Conservation (phyloP, 2,329 filamentous ascomycete genomes). For the Dissoconium aciculare region DNA sequence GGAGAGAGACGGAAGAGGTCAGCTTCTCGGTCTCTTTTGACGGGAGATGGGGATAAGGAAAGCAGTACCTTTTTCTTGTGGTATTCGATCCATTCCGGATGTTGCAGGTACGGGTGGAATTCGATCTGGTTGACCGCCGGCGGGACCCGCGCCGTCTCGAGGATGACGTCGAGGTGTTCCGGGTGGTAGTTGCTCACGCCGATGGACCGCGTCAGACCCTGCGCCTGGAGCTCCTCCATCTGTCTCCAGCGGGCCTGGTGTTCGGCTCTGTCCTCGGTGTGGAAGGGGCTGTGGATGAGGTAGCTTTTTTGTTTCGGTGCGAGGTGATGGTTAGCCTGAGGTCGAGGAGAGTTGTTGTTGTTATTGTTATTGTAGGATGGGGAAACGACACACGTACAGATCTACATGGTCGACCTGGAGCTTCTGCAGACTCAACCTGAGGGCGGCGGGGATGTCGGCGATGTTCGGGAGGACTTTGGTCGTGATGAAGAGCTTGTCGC, state of each 20-base stretch:
- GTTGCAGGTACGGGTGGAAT: constrained; percentile 53
- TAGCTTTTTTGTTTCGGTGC: constrained; percentile 33
- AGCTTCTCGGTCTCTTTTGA: constrained; percentile 2
- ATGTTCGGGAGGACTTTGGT: constrained; percentile 44
- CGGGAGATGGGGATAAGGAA: not conserved
- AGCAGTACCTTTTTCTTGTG: constrained; percentile 26
- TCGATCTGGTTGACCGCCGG: constrained; percentile 56
- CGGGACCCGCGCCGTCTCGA: constrained; percentile 38
- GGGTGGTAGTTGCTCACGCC: constrained; percentile 48
- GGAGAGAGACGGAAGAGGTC: no score
- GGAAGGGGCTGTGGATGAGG: constrained; percentile 48
- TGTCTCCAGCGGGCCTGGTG: constrained; percentile 44
- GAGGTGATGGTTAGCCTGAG: no score
- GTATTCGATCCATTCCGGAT: constrained; percentile 41
- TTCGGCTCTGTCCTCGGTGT: constrained; percentile 37
- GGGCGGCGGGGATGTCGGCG: constrained; percentile 39
- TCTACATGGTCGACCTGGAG: constrained; percentile 48
- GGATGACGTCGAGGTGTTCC: constrained; percentile 38
- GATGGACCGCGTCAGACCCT: constrained; percentile 45
- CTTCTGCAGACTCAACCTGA: constrained; percentile 44
- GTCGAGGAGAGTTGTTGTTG: not conserved
- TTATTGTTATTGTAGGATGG: no score
- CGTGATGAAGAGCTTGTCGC: constrained; percentile 36
- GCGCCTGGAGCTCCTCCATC: constrained; percentile 44
- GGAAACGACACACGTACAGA: constrained; percentile 34